These are phyloP conservation scores for Berberis vulgaris DNA, from an alignment of 164 flowering plant species.

Conservation along the genomic window DNA sequence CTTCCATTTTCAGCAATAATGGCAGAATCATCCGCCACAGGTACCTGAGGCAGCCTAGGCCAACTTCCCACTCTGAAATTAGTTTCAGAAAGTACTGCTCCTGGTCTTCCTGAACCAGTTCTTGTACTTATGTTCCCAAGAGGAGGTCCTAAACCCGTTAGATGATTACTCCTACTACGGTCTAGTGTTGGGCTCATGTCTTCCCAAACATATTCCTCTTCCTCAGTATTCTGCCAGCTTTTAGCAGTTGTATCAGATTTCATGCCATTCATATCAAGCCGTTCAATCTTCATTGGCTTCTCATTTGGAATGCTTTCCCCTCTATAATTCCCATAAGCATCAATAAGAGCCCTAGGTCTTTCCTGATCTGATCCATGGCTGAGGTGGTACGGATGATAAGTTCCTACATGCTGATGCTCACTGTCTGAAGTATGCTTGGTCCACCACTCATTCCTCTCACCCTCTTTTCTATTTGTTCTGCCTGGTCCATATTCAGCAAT, in stretches of 20 bases:
- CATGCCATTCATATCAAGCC: constrained; percentile 26
- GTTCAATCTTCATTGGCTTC: constrained; percentile 32
- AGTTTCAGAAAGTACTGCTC: constrained; percentile 20
- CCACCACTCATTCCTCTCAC: constrained; percentile 41
- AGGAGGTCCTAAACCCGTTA: constrained; percentile 23
- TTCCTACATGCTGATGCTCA: constrained; percentile 21
- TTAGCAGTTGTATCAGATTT: constrained; percentile 21
- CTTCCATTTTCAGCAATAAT: constrained; percentile 26
- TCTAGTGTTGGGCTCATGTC: constrained; percentile 85
- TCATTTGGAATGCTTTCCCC: constrained; percentile 25
- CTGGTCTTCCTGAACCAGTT: constrained; percentile 19
- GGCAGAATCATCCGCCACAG: constrained; percentile 30
- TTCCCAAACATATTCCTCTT: constrained; percentile 96
- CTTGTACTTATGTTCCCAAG: constrained; percentile 20
- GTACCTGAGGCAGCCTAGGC: constrained; percentile 30
- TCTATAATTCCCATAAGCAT: constrained; percentile 80
- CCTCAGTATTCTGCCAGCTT: constrained; percentile 90
- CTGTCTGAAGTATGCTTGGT: constrained; percentile 31
- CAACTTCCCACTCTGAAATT: constrained; percentile 26
- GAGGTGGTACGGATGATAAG: constrained; percentile 22
- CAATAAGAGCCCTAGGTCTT: constrained; percentile 70
- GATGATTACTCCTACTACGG: constrained; percentile 29
- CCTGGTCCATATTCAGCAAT: constrained; percentile 30
- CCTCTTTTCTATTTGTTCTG: constrained; percentile 27
- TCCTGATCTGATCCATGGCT: constrained; percentile 40